Base-by-base conservation (phyloP, 2,329 filamentous ascomycete genomes). In the Phoma sp. region DNA sequence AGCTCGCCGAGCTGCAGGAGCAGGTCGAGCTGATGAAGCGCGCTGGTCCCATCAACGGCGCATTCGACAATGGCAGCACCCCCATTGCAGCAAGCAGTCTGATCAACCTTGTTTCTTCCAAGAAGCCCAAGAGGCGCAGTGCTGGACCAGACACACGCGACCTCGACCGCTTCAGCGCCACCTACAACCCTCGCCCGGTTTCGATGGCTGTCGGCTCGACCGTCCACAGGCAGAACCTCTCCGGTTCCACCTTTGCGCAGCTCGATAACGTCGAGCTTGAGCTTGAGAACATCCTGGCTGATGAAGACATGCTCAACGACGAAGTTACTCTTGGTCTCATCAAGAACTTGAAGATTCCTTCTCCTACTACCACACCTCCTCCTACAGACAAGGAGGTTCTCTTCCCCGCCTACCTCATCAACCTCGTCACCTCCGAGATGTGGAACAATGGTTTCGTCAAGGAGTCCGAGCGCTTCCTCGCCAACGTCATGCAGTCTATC, bases 381-480 rank as follows among this genome's bases (percentile, higher is more conserved):
- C 93, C 95, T 9, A 96, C 92, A 14, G 95, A 99, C 78, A 99
- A 99, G 80, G 95, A 99, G 76, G 93, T 99, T 22, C 83, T 99
- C 47, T 99, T 99, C 88, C 95, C 95, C 30, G 93, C 95, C 8
- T 99, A 98, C 76, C 87, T 99, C 67, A 99, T 99, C 82, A 99
- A 99, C 77, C 83, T 99, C 57, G 95, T 99, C 60, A 99, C 95
- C 10, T 98, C 93, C 13, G 95, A 99, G 80, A 99, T 99, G 95
- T 99, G 95, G 95, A 99, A 99, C 81, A 99, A 99, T 69, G 95
- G 95, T 41, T 99, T 97, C 72, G 95, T 99, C 67, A 99, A 99
- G 81, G 95, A 99, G 78, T 98, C 95, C 4, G 95, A 99, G 78
- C 90, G 93, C 50, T 99, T 99, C 85, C 83, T 99, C 59, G 95